Conservation (phyloP, 441 rosid genomes). For the Codiaeum variegatum region DNA sequence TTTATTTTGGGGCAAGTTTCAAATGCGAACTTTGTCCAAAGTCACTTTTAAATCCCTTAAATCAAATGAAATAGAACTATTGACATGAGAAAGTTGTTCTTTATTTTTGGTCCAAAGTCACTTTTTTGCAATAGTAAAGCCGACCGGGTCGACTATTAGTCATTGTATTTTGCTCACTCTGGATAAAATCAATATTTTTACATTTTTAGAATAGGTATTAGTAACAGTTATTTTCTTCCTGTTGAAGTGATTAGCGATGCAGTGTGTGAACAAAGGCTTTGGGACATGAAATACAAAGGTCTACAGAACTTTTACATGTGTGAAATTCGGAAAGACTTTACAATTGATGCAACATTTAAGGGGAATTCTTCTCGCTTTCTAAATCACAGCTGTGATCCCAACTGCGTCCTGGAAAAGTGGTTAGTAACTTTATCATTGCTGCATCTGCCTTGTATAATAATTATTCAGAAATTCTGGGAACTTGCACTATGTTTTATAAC, state of each 20-base stretch:
- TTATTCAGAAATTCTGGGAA: neutral
- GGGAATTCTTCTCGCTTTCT: constrained; percentile 90
- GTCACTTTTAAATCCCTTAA: too few species aligned
- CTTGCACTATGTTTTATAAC: too few species aligned
- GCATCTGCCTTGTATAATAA: neutral
- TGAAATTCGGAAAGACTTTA: constrained; percentile 87
- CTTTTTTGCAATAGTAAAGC: too few species aligned
- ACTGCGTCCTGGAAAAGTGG: constrained; percentile 89
- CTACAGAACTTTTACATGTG: constrained; percentile 90
- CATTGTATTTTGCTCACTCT: neutral
- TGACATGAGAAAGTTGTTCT: too few species aligned
- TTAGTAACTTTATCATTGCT: constrained; percentile 30
- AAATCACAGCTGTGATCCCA: constrained; percentile 90
- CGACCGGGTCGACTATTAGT: too few species aligned
- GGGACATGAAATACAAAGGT: constrained; percentile 95
- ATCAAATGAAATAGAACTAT: too few species aligned
- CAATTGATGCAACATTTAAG: constrained; percentile 95
- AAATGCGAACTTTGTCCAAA: too few species aligned
- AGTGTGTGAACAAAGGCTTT: constrained; percentile 81
- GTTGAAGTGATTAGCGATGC: constrained; percentile 85
- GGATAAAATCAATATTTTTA: neutral
- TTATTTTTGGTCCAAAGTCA: too few species aligned
- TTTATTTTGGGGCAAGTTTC: too few species aligned
- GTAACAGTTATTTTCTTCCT: constrained; percentile 12
- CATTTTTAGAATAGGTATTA: neutral